Conservation (phyloP, 1,139 yeast genomes). For the Suhomyces bolitotheri region DNA sequence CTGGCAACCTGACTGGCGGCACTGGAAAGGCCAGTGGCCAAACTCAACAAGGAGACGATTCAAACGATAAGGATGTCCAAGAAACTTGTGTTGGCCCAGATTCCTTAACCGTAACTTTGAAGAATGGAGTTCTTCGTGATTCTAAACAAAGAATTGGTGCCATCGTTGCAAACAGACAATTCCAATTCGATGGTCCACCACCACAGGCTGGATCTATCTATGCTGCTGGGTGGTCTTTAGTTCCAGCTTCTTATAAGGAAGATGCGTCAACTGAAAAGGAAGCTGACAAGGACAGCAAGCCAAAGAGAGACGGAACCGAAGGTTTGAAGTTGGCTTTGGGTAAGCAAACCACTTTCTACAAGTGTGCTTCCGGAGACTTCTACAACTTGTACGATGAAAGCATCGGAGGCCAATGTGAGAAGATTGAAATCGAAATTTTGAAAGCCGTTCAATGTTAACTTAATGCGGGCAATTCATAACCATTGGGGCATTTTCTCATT, state of each 20-base stretch:
- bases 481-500: slow-evolving; percentile 1
- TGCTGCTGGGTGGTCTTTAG: slow-evolving; percentile 42
- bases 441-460: slow-evolving; percentile 33
- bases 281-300: slow-evolving; percentile 15
- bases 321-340: slow-evolving; percentile 40
- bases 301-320: slow-evolving; percentile 22
- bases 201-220: slow-evolving; percentile 44
- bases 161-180: slow-evolving; percentile 47
- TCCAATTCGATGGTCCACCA: slow-evolving; percentile 49
- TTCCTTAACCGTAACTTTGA: slow-evolving; percentile 32
- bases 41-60: background rate
- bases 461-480: slow-evolving; percentile 1
- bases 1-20: no score
- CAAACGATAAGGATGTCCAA: slow-evolving; percentile 2
- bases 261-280: slow-evolving; percentile 13
- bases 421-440: slow-evolving; percentile 37
- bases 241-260: slow-evolving; percentile 22
- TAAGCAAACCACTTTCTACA: slow-evolving; percentile 38
- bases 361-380: slow-evolving; percentile 46
- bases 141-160: slow-evolving; percentile 40
- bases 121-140: slow-evolving; percentile 35
- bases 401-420: slow-evolving; percentile 41
- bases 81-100: slow-evolving; percentile 31
- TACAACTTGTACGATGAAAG: slow-evolving; percentile 45
- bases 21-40: background rate